These are phyloP conservation scores for Grosmannia penicillata DNA, from an alignment of 2,329 filamentous ascomycete species.

Conservation along the genomic window DNA sequence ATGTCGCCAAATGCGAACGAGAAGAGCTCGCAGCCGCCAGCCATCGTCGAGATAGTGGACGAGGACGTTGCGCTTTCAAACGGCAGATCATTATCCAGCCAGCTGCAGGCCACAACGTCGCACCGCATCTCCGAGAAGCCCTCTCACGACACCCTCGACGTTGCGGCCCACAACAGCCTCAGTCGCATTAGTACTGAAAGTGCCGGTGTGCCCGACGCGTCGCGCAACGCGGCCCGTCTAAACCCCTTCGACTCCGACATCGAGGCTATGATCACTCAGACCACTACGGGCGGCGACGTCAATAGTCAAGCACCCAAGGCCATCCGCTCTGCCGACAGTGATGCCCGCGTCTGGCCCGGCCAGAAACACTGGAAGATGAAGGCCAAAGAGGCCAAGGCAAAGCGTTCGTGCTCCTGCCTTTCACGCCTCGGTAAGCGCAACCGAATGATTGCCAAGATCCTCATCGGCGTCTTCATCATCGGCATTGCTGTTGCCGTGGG, in stretches of 20 bases:
- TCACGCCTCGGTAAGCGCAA: slow-evolving; percentile 37
- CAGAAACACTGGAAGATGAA: slow-evolving; percentile 45
- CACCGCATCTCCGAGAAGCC: slow-evolving; percentile 10
- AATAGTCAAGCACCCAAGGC: neutral
- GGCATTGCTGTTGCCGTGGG: slow-evolving; percentile 40
- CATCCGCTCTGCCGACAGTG: slow-evolving; percentile 23
- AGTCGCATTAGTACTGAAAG: slow-evolving; percentile 5
- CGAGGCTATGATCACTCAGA: slow-evolving; percentile 32
- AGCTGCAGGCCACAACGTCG: too few relatives aligned
- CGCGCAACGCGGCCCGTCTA: slow-evolving; percentile 21
- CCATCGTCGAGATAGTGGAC: too few relatives aligned
- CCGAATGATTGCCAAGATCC: slow-evolving; percentile 37
- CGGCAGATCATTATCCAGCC: too few relatives aligned
- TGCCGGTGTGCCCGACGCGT: neutral
- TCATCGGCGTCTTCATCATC: slow-evolving; percentile 35
- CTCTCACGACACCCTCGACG: slow-evolving; percentile 13
- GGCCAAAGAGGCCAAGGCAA: slow-evolving; percentile 40
- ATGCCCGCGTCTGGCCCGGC: slow-evolving; percentile 45
- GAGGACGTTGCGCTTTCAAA: too few relatives aligned
- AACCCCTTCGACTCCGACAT: slow-evolving; percentile 45
- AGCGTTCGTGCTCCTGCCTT: slow-evolving; percentile 36
- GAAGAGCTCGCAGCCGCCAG: too few relatives aligned
- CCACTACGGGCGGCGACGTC: slow-evolving; percentile 14
- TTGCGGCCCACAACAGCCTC: slow-evolving; percentile 8
- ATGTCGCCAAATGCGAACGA: too few relatives aligned